Conservation (phyloP, 768 basidiomycete species). For the Saitozyma sp. region DNA sequence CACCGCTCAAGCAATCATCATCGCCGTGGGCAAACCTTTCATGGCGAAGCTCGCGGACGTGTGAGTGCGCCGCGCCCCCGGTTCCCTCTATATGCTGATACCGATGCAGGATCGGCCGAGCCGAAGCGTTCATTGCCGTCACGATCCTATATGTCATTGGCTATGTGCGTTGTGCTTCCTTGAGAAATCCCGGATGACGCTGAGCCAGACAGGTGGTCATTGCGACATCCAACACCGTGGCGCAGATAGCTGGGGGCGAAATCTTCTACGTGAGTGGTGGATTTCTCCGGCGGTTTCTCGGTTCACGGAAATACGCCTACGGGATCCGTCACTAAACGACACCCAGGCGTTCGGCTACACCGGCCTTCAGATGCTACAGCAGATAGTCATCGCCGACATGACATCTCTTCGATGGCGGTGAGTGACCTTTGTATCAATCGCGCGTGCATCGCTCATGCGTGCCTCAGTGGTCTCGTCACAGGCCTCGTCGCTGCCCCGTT, state of each 20-base stretch:
- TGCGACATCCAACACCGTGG: constrained; percentile 39
- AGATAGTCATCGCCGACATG: constrained; percentile 55
- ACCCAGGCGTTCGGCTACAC: constrained; percentile 41
- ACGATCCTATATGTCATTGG: constrained; percentile 64
- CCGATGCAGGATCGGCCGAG: constrained; percentile 59
- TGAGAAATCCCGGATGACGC: constrained; percentile 20
- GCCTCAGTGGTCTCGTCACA: constrained; percentile 31
- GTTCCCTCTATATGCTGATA: constrained; percentile 2
- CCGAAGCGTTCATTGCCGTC: constrained; percentile 63
- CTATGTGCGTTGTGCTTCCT: constrained; percentile 47
- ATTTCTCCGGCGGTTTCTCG: neutral
- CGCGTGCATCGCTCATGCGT: neutral
- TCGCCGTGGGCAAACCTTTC: constrained; percentile 65
- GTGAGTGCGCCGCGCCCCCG: constrained; percentile 19
- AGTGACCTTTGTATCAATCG: constrained; percentile 11
- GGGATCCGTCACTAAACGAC: neutral
- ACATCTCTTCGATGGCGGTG: constrained; percentile 54
- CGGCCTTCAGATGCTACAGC: constrained; percentile 53
- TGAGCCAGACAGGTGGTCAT: constrained; percentile 53
- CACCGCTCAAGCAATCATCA: constrained; percentile 44
- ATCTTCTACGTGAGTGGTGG: constrained; percentile 57
- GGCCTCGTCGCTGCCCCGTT: constrained; percentile 50
- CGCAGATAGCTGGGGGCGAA: constrained; percentile 43
- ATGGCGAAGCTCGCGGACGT: constrained; percentile 75
- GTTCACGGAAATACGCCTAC: neutral